These are phyloP conservation scores for Aspergillus ochraceus DNA, from an alignment of 2,329 filamentous ascomycete species.

Conservation along the genomic window DNA sequence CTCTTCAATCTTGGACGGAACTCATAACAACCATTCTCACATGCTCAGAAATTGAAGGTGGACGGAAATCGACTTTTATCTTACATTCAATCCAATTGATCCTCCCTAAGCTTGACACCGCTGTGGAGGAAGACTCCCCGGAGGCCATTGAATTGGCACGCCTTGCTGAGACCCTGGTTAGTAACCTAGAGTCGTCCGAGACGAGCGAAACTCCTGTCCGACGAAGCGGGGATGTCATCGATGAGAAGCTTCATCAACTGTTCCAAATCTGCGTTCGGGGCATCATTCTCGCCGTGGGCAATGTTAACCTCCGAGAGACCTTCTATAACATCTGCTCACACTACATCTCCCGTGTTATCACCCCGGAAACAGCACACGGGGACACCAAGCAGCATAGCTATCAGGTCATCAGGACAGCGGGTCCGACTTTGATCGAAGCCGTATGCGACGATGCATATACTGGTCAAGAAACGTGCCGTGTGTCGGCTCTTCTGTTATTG, in stretches of 20 bases:
- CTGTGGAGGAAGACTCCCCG: constrained; percentile 66
- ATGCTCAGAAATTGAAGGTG: constrained; percentile 74
- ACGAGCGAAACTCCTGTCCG: constrained; percentile 43
- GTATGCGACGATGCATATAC: constrained; percentile 92
- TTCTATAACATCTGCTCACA: constrained; percentile 92
- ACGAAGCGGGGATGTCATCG: constrained; percentile 67
- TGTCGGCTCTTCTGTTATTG: constrained; percentile 83
- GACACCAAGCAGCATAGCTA: constrained; percentile 53
- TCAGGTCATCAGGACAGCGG: constrained; percentile 74
- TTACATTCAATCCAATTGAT: constrained; percentile 84
- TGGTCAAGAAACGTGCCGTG: constrained; percentile 76
- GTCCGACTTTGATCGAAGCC: constrained; percentile 78
- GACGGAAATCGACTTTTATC: constrained; percentile 72
- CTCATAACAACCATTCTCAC: constrained; percentile 81
- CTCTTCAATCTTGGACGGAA: constrained; percentile 81
- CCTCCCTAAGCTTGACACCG: constrained; percentile 80
- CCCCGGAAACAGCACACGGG: constrained; percentile 51
- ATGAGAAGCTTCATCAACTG: constrained; percentile 86
- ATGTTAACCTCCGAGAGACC: constrained; percentile 71
- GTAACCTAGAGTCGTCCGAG: constrained; percentile 39
- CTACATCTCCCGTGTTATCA: constrained; percentile 69
- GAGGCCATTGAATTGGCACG: constrained; percentile 76
- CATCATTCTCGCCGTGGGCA: constrained; percentile 71
- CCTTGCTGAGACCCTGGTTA: constrained; percentile 67
- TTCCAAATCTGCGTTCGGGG: constrained; percentile 85